Evolutionary conservation across 352 stramenopile genomes (phyloP).

Genomic region (Globisporangium paroecandrum): DNA sequence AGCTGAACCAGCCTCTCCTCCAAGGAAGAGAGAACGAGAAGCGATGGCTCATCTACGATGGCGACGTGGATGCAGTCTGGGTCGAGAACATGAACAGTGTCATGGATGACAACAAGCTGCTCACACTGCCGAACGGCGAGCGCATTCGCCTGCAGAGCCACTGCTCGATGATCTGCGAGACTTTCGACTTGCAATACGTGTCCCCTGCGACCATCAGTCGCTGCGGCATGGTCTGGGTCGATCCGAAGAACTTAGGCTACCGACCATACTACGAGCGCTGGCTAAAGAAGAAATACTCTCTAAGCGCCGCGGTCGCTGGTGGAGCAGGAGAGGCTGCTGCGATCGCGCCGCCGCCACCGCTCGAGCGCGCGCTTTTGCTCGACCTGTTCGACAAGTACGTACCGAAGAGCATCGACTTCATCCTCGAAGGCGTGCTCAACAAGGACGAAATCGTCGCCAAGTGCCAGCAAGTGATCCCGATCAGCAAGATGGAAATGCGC

Average conservation of each 20-base stretch:
- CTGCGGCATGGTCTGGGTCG: constrained; percentile 97
- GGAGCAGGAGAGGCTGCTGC: constrained; percentile 5
- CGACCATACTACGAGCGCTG: constrained; percentile 93
- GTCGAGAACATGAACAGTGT: constrained; percentile 98
- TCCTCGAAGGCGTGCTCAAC: constrained; percentile 87
- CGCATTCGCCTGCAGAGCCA: constrained; percentile 92
- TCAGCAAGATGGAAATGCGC: constrained; percentile 94
- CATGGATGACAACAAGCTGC: constrained; percentile 96
- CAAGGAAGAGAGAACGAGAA: constrained; percentile 91
- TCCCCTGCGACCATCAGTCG: constrained; percentile 93
- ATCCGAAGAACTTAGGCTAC: constrained; percentile 95
- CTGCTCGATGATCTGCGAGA: constrained; percentile 94
- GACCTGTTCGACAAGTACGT: constrained; percentile 95
- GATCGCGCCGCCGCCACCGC: constrained; percentile 24
- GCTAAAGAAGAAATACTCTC: constrained; percentile 87
- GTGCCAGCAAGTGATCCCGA: constrained; percentile 90
- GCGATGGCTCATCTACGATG: constrained; percentile 95
- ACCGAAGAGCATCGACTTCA: constrained; percentile 88
- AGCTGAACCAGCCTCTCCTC: constrained; percentile 92
- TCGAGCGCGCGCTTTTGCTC: constrained; percentile 56
- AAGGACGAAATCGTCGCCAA: constrained; percentile 90
- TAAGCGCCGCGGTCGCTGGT: constrained; percentile 19
- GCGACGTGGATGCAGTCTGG: constrained; percentile 95
- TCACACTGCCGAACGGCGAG: constrained; percentile 95
- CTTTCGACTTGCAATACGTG: constrained; percentile 94